These are phyloP conservation scores for Biscutella auriculata DNA, from an alignment of 441 rosid species.

Conservation along the genomic window DNA sequence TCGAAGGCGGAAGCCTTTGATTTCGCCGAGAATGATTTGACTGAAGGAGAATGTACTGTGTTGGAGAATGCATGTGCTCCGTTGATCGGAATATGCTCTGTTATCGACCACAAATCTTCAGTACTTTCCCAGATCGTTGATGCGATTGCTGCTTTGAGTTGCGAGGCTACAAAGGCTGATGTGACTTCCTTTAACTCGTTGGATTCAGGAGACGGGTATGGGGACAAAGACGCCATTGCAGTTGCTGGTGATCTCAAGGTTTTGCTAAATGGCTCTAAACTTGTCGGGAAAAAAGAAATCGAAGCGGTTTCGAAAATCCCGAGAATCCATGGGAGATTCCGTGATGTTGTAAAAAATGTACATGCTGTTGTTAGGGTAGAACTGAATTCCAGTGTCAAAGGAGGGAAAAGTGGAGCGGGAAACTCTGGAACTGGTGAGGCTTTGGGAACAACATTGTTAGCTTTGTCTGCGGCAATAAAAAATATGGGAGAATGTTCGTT, in stretches of 20 bases:
- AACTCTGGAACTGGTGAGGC: slow-evolving; percentile 16
- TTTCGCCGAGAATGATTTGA: slow-evolving; percentile 22
- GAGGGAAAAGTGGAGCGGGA: slow-evolving; percentile 26
- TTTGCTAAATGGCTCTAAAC: slow-evolving; percentile 62
- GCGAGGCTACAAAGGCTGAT: slow-evolving; percentile 53
- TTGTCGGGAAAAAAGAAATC: slow-evolving; percentile 31
- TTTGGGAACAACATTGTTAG: slow-evolving; percentile 22
- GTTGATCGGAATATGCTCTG: slow-evolving; percentile 39
- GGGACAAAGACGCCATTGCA: slow-evolving; percentile 50
- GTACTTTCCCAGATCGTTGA: slow-evolving; percentile 40
- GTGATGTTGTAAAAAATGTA: slow-evolving; percentile 42
- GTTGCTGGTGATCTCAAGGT: slow-evolving; percentile 71
- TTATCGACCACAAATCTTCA: slow-evolving; percentile 47
- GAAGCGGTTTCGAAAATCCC: slow-evolving; percentile 40
- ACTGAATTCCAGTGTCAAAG: slow-evolving; percentile 40
- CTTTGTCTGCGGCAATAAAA: slow-evolving; percentile 32
- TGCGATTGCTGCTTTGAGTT: slow-evolving; percentile 65
- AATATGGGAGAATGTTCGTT: slow-evolving; percentile 47
- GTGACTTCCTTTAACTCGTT: slow-evolving; percentile 34
- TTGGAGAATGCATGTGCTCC: slow-evolving; percentile 28
- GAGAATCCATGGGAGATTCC: slow-evolving; percentile 43
- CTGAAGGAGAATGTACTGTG: slow-evolving; percentile 31
- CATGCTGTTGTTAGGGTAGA: slow-evolving; percentile 43
- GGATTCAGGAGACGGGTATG: slow-evolving; percentile 67
- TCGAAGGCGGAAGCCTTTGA: slow-evolving; percentile 11